phyloP scores from a whole-genome alignment of 2,329 filamentous ascomycete species.

The Stachybotrys echinatus region DNA sequence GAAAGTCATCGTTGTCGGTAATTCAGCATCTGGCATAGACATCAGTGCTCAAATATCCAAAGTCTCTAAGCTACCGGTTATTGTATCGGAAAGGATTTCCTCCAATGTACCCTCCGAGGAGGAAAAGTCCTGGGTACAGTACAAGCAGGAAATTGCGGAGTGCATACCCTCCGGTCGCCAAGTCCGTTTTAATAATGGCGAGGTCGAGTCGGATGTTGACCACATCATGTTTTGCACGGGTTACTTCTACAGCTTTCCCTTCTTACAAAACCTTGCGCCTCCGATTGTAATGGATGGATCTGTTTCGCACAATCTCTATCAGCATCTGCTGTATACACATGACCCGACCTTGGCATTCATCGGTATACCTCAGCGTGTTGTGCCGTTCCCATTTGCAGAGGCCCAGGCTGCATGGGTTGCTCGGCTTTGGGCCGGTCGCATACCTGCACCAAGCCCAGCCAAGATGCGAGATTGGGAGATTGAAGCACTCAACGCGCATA shows the following conservation, averaged over 20 bases:
- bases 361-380: constrained; percentile 60
- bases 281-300: constrained; percentile 54
- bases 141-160: constrained; percentile 40
- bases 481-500: constrained; percentile 44
- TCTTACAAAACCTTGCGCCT: constrained; percentile 42
- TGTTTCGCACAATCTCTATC: constrained; percentile 62
- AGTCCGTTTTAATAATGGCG: constrained; percentile 59
- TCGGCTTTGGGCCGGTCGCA: constrained; percentile 58
- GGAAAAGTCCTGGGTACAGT: constrained; percentile 21
- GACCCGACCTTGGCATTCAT: constrained; percentile 64
- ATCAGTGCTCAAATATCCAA: constrained; percentile 59
- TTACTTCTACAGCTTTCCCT: constrained; percentile 78
- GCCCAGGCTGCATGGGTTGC: constrained; percentile 63
- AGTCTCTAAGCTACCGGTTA: constrained; percentile 46
- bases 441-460: constrained; percentile 45
- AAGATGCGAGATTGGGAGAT: constrained; percentile 61
- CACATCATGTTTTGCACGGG: constrained; percentile 79
- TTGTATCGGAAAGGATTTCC: constrained; percentile 45
- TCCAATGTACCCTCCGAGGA: constrained; percentile 18
- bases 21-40: constrained; percentile 66
- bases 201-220: constrained; percentile 61
- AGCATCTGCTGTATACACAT: constrained; percentile 63
- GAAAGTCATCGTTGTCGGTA: constrained; percentile 63
- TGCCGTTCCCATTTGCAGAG: constrained; percentile 68
- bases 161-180: constrained; percentile 36